Conservation (phyloP, 2,329 filamentous ascomycete species). For the Fusarium setosum region DNA sequence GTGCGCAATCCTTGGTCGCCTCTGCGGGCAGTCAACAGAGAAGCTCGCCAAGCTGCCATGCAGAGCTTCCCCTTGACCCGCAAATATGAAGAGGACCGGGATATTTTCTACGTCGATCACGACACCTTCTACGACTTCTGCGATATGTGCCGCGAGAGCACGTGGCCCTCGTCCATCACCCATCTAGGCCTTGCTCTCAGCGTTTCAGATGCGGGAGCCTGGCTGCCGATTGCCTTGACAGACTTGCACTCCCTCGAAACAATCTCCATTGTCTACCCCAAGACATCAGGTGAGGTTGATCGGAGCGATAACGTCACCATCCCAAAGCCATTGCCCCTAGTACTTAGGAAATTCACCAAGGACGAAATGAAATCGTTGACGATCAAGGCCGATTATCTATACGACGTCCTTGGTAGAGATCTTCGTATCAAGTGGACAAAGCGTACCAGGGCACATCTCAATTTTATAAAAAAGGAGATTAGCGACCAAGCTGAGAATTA, state of each 20-base stretch:
- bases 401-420: neutral
- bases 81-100: neutral
- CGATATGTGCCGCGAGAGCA: neutral
- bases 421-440: neutral
- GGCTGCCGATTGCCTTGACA: neutral
- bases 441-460: neutral
- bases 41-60: neutral
- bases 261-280: neutral
- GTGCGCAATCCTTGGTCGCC: neutral
- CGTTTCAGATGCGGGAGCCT: neutral
- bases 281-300: neutral
- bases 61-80: neutral
- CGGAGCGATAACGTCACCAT: neutral
- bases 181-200: neutral
- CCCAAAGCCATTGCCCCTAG: neutral
- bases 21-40: neutral
- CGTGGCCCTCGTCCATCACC: neutral
- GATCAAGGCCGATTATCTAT: neutral
- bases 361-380: neutral
- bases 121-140: neutral
- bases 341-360: neutral
- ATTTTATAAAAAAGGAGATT: neutral
- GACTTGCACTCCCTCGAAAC: neutral
- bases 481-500: neutral
- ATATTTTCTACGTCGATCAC: neutral